Base-by-base conservation (phyloP, 1,284 basidiomycete species). In the Volvariella volvacea region DNA sequence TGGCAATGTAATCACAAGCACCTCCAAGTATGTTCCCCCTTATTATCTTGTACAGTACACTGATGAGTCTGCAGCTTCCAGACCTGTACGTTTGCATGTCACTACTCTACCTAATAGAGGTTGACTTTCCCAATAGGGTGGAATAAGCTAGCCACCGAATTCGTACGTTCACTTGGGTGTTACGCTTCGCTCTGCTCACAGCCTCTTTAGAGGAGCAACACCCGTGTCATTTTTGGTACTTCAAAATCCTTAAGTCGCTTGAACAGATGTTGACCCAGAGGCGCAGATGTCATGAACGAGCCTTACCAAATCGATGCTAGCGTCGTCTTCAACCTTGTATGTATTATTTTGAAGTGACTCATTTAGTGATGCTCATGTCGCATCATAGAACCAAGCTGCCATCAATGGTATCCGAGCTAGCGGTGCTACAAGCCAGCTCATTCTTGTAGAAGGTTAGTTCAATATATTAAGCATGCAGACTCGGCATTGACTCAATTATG, bases 401-500 rank as follows among this genome's bases (percentile, higher is more conserved):
- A 61, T 83, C 49, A 76, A 80, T 53, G 78, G 72, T 52, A 75
- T 83, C 49, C 71, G 79, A 50, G 61, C 75, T n/a, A 60, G 63
- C 43, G 79, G 80, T 50, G 79, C 78, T 33, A 80, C 76, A 3
- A 60, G 54, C 22, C 78, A 82, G 49, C 63, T 76, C 14, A 76
- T 78, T 49, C 63, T 74, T 41, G 72, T 76, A 19, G 74, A 78
- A 59, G 76, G 73, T 55, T 60, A 59, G 39, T 28, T 61, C 52
- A 40, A 7, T 4, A 17, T 10, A n/a, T 4, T 40, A 8, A 4
- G 12, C 21, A 4, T 25, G 10, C 15, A n/a, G n/a, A n/a, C 39
- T 40, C 4, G 14, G 32, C 22, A 22, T 10, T 39, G 19, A 2
- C 25, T 34, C 3, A 22, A 15, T 32, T 1, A 19, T 19, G 12